Evolutionary conservation across 2,329 filamentous ascomycete genomes (phyloP), one percentile per base, ranked within the genome.

Genomic region (Trichoderma breve): DNA sequence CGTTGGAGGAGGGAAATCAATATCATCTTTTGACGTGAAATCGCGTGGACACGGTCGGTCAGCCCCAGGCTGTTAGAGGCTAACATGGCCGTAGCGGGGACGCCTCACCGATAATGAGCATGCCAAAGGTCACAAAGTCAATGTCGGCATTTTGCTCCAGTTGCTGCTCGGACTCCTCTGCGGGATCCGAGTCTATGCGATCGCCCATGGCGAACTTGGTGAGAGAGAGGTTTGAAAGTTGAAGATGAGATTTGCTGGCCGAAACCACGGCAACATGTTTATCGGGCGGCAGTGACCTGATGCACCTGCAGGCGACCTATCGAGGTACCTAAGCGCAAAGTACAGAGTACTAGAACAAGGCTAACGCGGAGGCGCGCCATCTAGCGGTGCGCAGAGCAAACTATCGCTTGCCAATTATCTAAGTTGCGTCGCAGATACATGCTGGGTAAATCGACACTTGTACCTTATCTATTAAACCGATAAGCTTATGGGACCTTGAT

Each of bases 1-100:
- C 71, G 84, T 90, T 55, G 92, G 89, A 3, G 91, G 90, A 36
- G 89, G 85, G 78, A 94, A 97, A 77, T 98, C 92, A 77, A 98
- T 98, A 73, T 98, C 93, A 84, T 98, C 95, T 95, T 43, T 43
- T 83, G 65, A 43, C 39, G n/a, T 21, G 34, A 55, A 72, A 60
- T 26, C 61, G 53, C 34, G 32, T 53, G 34, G 39, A 63, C 39
- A 67, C 63, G 43, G 32, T 57, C 24, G 36, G 65, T 72, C 70
- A 71, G 70, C 53, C 39, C 39, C 62, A 61, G 43, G 63, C 62
- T 67, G 36, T 28, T 36, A 60, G 39, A 68, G n/a, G 60, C 69
- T 61, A 69, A 73, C 58, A 28, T 32, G 55, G 36, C 32, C 34
- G 58, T 62, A 39, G 53, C 47, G 64, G 43, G 70, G 60, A 61